Percentiles rank a stretch among this genome's conserved stretches.
phyloP scores from a whole-genome alignment of 768 basidiomycete genomes.

The Psilocybe subaeruginosa region DNA sequence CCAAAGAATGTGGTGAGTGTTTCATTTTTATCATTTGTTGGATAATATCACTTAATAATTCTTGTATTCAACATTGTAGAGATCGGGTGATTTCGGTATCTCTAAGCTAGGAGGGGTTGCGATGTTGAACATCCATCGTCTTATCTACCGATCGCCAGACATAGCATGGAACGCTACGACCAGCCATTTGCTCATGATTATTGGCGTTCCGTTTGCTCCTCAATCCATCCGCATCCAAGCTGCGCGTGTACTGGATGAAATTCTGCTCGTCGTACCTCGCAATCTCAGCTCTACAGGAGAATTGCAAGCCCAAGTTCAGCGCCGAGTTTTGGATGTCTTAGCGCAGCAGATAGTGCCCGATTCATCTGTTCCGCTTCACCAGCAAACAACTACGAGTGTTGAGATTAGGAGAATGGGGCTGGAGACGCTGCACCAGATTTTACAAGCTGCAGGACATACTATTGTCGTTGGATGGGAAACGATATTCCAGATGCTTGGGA shows the following conservation, averaged over 20 bases:
- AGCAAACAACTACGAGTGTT: conserved; percentile 51
- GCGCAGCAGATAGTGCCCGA: conserved; percentile 73
- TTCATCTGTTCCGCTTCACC: conserved; percentile 31
- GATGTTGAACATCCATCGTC: conserved; percentile 82
- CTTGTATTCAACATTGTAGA: conserved; percentile 41
- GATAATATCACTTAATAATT: neutral
- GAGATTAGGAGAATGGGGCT: conserved; percentile 89
- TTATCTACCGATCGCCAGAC: conserved; percentile 81
- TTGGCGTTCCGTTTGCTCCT: conserved; percentile 71
- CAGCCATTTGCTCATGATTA: conserved; percentile 76
- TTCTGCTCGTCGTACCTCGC: conserved; percentile 76
- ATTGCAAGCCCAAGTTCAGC: conserved; percentile 72
- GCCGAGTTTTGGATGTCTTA: conserved; percentile 84
- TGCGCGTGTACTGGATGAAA: conserved; percentile 83
- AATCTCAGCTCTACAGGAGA: conserved; percentile 65
- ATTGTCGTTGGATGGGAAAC: conserved; percentile 91
- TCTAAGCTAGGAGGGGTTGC: conserved; percentile 81
- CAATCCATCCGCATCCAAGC: conserved; percentile 86
- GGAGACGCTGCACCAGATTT: conserved; percentile 86
- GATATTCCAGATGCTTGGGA: conserved; percentile 90
- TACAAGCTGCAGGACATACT: conserved; percentile 91
- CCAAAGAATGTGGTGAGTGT: conserved; percentile 67
- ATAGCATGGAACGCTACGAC: conserved; percentile 87
- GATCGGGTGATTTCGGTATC: conserved; percentile 94
- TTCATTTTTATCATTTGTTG: conserved; percentile 23